These are phyloP conservation scores for Nakaseomyces glabratus DNA, from an alignment of 1,139 yeast genomes.

Conservation along the genomic window DNA sequence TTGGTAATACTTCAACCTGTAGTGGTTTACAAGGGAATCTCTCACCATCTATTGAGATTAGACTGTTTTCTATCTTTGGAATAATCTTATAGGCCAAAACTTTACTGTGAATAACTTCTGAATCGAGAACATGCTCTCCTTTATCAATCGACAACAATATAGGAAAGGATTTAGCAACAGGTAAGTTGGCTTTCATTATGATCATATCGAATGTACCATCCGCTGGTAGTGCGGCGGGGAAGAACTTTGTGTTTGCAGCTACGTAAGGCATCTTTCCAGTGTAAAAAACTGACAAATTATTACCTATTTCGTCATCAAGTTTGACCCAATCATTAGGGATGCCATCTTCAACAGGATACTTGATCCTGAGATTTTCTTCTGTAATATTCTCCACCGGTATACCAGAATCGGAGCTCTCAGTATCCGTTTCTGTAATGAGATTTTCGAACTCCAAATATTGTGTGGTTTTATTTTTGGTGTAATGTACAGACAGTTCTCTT, in stretches of 20 bases:
- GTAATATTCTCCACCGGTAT: slow-evolving; percentile 7
- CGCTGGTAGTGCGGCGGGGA: slow-evolving; percentile 85
- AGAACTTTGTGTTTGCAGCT: slow-evolving; percentile 71
- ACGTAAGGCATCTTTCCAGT: slow-evolving; percentile 91
- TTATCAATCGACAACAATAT: slow-evolving; percentile 58
- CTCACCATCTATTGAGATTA: slow-evolving; percentile 84
- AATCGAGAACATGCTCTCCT: slow-evolving; percentile 66
- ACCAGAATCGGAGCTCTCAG: not conserved
- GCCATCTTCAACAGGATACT: slow-evolving; percentile 37
- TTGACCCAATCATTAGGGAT: slow-evolving; percentile 66
- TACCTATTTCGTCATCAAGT: slow-evolving; percentile 40
- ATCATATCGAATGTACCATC: slow-evolving; percentile 85
- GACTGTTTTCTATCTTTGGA: slow-evolving; percentile 52
- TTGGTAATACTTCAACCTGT: slow-evolving; percentile 70
- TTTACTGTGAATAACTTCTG: slow-evolving; percentile 65
- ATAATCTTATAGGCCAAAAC: slow-evolving; percentile 64
- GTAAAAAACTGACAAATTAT: slow-evolving; percentile 62
- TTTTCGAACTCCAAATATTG: slow-evolving; percentile 8
- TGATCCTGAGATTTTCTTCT: slow-evolving; percentile 30
- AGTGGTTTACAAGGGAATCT: slow-evolving; percentile 64
- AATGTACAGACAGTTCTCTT: slow-evolving; percentile 45
- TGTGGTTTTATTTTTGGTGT: slow-evolving; percentile 32
- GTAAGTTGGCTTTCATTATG: slow-evolving; percentile 53
- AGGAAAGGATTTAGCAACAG: slow-evolving; percentile 46
- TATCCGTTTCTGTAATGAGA: not conserved